A percentile compares a stretch with the other conserved stretches of the same genome.
Evolutionary conservation across 2,329 filamentous ascomycete genomes (phyloP).

Genomic region (Metarhizium humberi): DNA sequence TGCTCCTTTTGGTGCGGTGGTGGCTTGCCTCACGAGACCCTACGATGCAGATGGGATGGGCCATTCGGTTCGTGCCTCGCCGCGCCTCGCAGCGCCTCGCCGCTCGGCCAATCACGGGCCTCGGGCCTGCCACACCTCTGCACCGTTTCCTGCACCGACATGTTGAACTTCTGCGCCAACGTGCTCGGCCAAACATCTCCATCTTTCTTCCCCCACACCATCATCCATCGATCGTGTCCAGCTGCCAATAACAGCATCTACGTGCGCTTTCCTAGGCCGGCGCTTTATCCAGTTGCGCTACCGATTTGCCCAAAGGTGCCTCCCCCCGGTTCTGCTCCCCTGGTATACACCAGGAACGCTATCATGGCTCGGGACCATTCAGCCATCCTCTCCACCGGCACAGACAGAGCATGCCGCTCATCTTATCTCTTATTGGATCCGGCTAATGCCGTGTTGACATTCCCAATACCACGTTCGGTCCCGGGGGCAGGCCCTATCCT

Average conservation of each 20-base stretch:
- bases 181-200: background rate
- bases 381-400: background rate
- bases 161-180: background rate
- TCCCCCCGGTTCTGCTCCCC: background rate
- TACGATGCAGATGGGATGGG: too few species aligned
- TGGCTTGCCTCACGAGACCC: too few species aligned
- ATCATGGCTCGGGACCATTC: background rate
- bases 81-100: background rate
- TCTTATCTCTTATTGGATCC: background rate
- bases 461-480: background rate
- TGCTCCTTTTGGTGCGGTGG: background rate
- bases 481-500: background rate
- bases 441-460: background rate
- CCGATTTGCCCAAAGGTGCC: background rate
- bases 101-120: background rate
- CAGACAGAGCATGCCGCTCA: background rate
- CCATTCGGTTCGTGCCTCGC: too few species aligned
- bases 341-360: background rate
- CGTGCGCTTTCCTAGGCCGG: background rate
- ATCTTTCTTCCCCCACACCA: background rate
- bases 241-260: background rate
- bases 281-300: background rate
- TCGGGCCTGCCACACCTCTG: background rate
- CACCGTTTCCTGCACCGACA: background rate
- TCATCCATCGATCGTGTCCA: background rate